These are phyloP conservation scores for Mycocentrospora acerina DNA, from an alignment of 2,329 filamentous ascomycete species.

Conservation along the genomic window DNA sequence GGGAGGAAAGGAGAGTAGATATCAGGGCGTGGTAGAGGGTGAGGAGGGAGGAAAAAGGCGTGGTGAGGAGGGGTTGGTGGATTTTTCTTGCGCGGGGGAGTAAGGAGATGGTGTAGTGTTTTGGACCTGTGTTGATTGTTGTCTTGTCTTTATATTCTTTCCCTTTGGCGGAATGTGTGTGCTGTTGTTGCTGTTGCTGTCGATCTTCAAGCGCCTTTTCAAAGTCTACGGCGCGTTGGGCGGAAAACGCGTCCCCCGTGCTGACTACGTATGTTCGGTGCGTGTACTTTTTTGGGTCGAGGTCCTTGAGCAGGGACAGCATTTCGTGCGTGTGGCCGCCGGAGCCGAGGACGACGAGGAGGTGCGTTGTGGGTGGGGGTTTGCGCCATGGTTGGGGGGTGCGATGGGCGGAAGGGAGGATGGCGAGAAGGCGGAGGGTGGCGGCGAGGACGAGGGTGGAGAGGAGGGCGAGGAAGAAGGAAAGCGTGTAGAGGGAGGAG, in stretches of 20 bases:
- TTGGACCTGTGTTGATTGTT: conserved; percentile 19
- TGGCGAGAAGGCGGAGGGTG: conserved; percentile 43
- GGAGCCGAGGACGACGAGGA: conserved; percentile 83
- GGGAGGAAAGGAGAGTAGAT: conserved; percentile 17
- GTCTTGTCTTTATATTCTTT: conserved; percentile 1
- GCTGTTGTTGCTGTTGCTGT: conserved; percentile 6
- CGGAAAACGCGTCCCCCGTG: conserved; percentile 73
- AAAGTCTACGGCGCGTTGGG: conserved; percentile 64
- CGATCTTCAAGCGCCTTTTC: conserved; percentile 48
- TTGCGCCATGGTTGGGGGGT: conserved; percentile 17
- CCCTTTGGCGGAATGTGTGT: conserved; percentile 3
- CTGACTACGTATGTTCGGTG: conserved; percentile 82
- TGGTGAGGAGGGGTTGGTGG: conserved; percentile 75
- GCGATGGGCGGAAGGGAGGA: conserved; percentile 39
- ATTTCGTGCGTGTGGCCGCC: conserved; percentile 96
- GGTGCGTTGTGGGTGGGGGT: conserved; percentile 53
- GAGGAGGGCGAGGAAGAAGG: conserved; percentile 36
- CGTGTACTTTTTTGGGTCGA: conserved; percentile 49
- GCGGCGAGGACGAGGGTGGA: conserved; percentile 35
- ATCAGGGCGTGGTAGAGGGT: conserved; percentile 47
- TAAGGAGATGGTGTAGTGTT: conserved; percentile 62
- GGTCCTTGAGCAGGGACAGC: conserved; percentile 74
- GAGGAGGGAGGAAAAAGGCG: conserved; percentile 66
- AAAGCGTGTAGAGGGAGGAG: conserved; percentile 23
- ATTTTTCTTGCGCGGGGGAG: conserved; percentile 78